Percentiles rank a stretch among this genome's conserved stretches.
Conservation (phyloP, 225 moss, liverwort and hornwort genomes). For the Physcomitrium patens region DNA sequence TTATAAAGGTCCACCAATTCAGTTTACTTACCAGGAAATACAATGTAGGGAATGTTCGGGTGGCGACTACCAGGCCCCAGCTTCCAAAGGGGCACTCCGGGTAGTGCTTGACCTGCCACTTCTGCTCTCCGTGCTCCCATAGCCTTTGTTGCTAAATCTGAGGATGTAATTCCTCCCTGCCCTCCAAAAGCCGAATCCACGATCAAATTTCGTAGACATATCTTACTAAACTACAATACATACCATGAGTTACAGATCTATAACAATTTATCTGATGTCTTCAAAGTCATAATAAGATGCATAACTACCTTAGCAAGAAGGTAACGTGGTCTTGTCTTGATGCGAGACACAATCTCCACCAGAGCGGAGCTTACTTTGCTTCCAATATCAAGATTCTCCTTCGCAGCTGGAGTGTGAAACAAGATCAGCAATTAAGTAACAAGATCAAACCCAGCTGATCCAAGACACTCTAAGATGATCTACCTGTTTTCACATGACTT, state of each 20-base stretch:
- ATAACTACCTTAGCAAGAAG: conserved; percentile 80
- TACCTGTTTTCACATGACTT: neutral
- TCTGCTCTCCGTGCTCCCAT: conserved; percentile 81
- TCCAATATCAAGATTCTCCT: conserved; percentile 79
- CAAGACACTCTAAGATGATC: neutral
- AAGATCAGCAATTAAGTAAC: neutral
- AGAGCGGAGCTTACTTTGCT: conserved; percentile 80
- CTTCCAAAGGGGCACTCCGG: conserved; percentile 93
- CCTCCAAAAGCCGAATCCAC: conserved; percentile 11
- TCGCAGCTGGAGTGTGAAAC: conserved; percentile 47
- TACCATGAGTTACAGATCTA: neutral
- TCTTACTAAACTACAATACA: conserved; percentile 8
- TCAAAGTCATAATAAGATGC: neutral
- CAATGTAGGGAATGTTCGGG: conserved; percentile 90
- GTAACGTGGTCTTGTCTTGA: conserved; percentile 84
- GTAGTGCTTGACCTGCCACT: conserved; percentile 87
- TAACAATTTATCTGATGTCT: conserved; percentile 4
- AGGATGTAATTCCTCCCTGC: conserved; percentile 95
- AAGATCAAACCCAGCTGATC: neutral
- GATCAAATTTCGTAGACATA: conserved; percentile 9
- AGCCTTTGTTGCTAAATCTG: conserved; percentile 85
- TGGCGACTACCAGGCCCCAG: conserved; percentile 90
- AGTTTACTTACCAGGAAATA: conserved; percentile 74
- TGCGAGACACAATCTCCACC: conserved; percentile 76
- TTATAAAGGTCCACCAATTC: neutral